Base-by-base conservation (phyloP, 495 filamentous ascomycete genomes). In the Hypoxylon lienhwacheense region DNA sequence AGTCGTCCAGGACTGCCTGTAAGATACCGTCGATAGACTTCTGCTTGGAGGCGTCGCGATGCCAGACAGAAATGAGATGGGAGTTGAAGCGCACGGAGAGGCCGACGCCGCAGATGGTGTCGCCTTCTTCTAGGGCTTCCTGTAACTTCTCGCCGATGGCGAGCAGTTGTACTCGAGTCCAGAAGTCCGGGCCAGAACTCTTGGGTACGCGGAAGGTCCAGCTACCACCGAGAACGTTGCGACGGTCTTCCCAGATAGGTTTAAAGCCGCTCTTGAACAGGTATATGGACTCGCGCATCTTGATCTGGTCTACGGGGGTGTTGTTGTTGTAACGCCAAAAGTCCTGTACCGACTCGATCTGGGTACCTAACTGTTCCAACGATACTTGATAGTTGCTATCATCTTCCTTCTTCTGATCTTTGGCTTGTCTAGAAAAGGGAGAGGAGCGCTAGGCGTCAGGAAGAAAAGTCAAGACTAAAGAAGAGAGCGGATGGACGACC, bases 291-390 rank as follows among this genome's bases (percentile, higher is more conserved):
- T 96, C 89, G 32, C 87, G 82, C 66, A 90, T 81, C 48, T 85
- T 84, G 70, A 96, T 81, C 61, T 80, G 80, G 15, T 85, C 73
- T 47, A 91, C 80, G 10, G 88, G 86, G 43, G 88, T 90, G 70
- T 95, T 93, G 73, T 96, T 96, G 74, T 86, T 84, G 69, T 91
- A 85, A 49, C 88, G 82, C 87, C 89, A 95, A 73, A 95, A 96
- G 55, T 86, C 84, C 66, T 88, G 81, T 57, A 89, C 81, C 56
- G 84, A 85, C 69, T 84, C 78, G 70, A 91, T 85, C 64, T 81
- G 83, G 33, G 81, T 73, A 56, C 82, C 80, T 1, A 90, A 72
- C 57, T 85, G 76, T 59, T 84, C 87, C 15, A 89, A 79, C 49
- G 84, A 80, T 32, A 77, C 80, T 51, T 79, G 77, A 71, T 88